Evolutionary conservation across 805 yeast genomes (phyloP).

Genomic region (Kluyveromyces nonfermentans): DNA sequence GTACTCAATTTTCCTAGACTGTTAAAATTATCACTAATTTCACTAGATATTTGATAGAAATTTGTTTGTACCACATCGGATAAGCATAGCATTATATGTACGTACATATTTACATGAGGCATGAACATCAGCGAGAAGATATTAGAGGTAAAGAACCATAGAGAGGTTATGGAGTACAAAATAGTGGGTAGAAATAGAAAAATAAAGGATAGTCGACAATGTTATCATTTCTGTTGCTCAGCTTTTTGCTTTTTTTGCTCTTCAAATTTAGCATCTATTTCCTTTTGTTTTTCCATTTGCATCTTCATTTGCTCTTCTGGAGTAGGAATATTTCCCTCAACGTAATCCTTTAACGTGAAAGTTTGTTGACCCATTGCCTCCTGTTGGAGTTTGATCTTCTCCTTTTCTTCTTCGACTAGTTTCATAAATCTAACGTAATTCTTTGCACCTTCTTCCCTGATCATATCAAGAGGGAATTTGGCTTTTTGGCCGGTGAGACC

Average conservation of each 20-base stretch:
- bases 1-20: too few relatives aligned
- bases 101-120: neutral
- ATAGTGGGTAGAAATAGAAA: neutral
- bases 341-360: slow-evolving; percentile 73
- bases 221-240: slow-evolving; percentile 3
- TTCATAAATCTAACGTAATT: slow-evolving; percentile 77
- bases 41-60: too few relatives aligned
- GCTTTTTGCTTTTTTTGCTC: slow-evolving; percentile 19
- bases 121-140: neutral
- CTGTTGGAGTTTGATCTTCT: slow-evolving; percentile 50
- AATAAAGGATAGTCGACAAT: too few relatives aligned
- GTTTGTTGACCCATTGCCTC: slow-evolving; percentile 77
- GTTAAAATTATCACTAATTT: too few relatives aligned
- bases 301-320: slow-evolving; percentile 52
- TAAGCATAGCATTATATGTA: neutral
- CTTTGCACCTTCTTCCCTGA: slow-evolving; percentile 88
- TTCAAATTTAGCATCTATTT: slow-evolving; percentile 28
- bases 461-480: slow-evolving; percentile 66
- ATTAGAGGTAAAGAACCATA: neutral
- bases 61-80: neutral
- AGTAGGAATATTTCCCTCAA: slow-evolving; percentile 72
- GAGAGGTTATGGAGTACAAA: neutral
- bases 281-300: slow-evolving; percentile 35
- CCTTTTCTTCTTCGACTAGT: slow-evolving; percentile 77
- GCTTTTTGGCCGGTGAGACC: slow-evolving; percentile 25